A percentile compares a stretch with the other conserved stretches of the same genome.
Conservation (phyloP, 257 asterid species). For the Fraxinus cuspidata region DNA sequence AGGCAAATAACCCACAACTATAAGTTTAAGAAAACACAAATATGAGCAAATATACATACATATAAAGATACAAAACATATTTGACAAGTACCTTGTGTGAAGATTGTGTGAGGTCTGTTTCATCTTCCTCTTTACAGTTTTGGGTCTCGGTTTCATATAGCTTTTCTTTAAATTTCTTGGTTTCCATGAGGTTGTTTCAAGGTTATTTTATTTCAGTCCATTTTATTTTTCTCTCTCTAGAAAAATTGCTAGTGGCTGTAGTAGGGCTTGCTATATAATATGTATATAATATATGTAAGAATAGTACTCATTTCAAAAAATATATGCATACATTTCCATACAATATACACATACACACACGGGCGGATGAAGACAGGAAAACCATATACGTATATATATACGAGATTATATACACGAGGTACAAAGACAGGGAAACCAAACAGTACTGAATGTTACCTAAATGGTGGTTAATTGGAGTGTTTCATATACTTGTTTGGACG, state of each 20-base stretch:
- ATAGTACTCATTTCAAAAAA: too few species aligned
- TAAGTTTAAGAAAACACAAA: constrained; percentile 1
- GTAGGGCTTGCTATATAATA: neutral
- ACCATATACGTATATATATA: neutral
- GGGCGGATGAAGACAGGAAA: neutral
- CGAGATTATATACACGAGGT: neutral
- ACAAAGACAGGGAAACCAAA: neutral
- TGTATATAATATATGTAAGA: too few species aligned
- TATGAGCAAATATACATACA: neutral
- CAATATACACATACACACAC: too few species aligned
- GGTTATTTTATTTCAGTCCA: neutral
- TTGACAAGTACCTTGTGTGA: constrained; percentile 32
- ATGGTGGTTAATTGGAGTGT: neutral
- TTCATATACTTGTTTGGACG: neutral
- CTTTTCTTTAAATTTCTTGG: constrained; percentile 28
- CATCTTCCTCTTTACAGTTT: constrained; percentile 2
- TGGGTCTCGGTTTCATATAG: constrained; percentile 27
- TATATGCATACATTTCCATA: too few species aligned
- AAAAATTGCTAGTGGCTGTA: neutral
- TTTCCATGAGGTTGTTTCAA: constrained; percentile 21
- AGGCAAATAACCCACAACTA: constrained; percentile 14
- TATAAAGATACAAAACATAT: neutral
- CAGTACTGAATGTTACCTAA: neutral
- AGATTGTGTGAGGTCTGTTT: constrained; percentile 32
- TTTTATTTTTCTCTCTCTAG: neutral